These are phyloP conservation scores for Boechera retrofracta DNA, from an alignment of 345 rosid species.

Conservation along the genomic window DNA sequence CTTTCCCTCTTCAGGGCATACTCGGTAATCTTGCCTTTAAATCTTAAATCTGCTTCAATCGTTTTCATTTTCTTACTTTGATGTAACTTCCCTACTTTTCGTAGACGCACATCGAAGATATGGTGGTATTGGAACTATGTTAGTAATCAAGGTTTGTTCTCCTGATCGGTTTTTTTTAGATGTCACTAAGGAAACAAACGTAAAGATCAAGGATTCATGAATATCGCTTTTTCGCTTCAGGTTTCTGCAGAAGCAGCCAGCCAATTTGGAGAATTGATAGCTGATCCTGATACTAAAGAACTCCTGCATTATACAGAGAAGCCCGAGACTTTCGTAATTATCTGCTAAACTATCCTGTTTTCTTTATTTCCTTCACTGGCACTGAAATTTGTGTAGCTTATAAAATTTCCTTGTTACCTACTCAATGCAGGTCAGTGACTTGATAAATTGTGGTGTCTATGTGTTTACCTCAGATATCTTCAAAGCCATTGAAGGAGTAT, in stretches of 20 bases:
- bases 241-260: conserved; percentile 92
- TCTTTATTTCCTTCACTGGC: conserved; percentile 1
- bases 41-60: neutral
- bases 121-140: conserved; percentile 79
- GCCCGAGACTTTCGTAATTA: conserved; percentile 86
- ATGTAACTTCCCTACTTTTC: neutral
- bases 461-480: conserved; percentile 72
- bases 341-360: conserved; percentile 27
- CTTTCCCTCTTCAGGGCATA: conserved; percentile 73
- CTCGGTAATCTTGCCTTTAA: conserved; percentile 56
- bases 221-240: conserved; percentile 36
- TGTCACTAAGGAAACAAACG: neutral
- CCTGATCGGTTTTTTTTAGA: neutral
- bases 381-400: conserved; percentile 11
- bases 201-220: conserved; percentile 8
- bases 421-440: conserved; percentile 74
- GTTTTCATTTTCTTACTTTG: neutral
- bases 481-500: conserved; percentile 65
- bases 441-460: conserved; percentile 85
- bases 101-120: conserved; percentile 75
- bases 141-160: conserved; percentile 72
- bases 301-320: conserved; percentile 87
- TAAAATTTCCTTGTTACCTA: neutral
- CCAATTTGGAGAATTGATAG: conserved; percentile 83
- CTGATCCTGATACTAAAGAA: conserved; percentile 78